Evolutionary conservation across 1,284 basidiomycete species (phyloP).

Genomic region (Tylopilus orsonianus): DNA sequence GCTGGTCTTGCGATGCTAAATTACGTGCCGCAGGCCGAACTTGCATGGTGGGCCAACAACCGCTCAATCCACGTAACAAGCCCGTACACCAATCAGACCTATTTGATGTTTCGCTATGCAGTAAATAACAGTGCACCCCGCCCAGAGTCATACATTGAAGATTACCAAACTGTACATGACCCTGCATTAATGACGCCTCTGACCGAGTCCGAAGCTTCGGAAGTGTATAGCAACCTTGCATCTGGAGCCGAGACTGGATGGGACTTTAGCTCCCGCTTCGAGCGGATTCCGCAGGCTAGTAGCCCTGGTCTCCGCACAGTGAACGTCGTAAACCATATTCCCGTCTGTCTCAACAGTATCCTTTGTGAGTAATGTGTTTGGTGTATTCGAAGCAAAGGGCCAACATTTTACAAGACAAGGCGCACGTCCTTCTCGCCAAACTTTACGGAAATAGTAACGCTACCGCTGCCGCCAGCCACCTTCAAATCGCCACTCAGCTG

Average conservation of each 20-base stretch:
- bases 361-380: slow-evolving; percentile 55
- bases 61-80: slow-evolving; percentile 73
- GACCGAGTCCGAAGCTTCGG: slow-evolving; percentile 58
- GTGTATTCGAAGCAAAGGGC: not conserved
- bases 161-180: slow-evolving; percentile 76
- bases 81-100: slow-evolving; percentile 67
- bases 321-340: slow-evolving; percentile 69
- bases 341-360: slow-evolving; percentile 83
- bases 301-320: slow-evolving; percentile 66
- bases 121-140: slow-evolving; percentile 85
- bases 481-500: slow-evolving; percentile 55
- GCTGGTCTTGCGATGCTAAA: slow-evolving; percentile 37
- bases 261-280: slow-evolving; percentile 49
- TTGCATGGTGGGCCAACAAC: slow-evolving; percentile 81
- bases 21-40: slow-evolving; percentile 54
- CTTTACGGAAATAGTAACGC: slow-evolving; percentile 57
- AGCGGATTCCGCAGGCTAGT: slow-evolving; percentile 46
- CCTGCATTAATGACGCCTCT: slow-evolving; percentile 54
- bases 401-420: slow-evolving; percentile 52
- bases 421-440: slow-evolving; percentile 60
- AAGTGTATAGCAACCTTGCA: slow-evolving; percentile 88
- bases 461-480: slow-evolving; percentile 52
- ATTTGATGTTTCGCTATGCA: slow-evolving; percentile 69
- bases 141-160: slow-evolving; percentile 81
- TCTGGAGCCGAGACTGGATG: slow-evolving; percentile 82